Conservation (phyloP, 2,329 filamentous ascomycete species). For the Beauveria medogensis region DNA sequence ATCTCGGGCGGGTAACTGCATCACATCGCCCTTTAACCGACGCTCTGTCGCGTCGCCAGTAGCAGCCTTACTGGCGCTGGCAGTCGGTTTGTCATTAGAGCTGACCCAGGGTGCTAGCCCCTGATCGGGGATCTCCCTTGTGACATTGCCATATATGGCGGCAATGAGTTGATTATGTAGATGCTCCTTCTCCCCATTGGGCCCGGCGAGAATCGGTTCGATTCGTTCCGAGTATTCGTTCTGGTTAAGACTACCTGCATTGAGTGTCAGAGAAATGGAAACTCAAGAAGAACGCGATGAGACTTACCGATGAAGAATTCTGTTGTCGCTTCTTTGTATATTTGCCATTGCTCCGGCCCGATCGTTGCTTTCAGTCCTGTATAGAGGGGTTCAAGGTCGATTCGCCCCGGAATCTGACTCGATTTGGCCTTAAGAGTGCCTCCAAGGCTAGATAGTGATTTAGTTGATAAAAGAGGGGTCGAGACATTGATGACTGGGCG, state of each 20-base stretch:
- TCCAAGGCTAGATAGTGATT: constrained; percentile 47
- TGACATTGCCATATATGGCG: constrained; percentile 61
- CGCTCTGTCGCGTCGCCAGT: constrained; percentile 59
- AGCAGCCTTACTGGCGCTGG: constrained; percentile 51
- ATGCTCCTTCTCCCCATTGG: constrained; percentile 51
- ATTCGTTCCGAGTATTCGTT: constrained; percentile 50
- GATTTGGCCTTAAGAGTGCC: constrained; percentile 47
- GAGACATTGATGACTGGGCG: constrained; percentile 50
- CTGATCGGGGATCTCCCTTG: constrained; percentile 58
- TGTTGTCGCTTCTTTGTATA: constrained; percentile 55
- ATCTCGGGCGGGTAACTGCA: constrained; percentile 61
- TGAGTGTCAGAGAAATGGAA: constrained; percentile 4
- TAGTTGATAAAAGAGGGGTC: constrained; percentile 50
- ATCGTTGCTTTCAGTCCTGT: constrained; percentile 52
- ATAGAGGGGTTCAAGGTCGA: constrained; percentile 60
- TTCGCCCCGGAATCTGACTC: constrained; percentile 55
- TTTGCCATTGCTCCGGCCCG: constrained; percentile 52
- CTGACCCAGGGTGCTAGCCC: constrained; percentile 64
- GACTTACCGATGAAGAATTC: constrained; percentile 54
- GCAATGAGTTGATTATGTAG: constrained; percentile 61
- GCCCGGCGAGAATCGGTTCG: constrained; percentile 50
- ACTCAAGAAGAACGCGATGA: neutral
- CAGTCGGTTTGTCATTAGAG: constrained; percentile 58
- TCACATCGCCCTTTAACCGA: constrained; percentile 59
- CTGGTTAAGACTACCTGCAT: constrained; percentile 54